Evolutionary conservation across 2,329 filamentous ascomycete species (phyloP).

Genomic region (Tolypocladium cylindrosporum): DNA sequence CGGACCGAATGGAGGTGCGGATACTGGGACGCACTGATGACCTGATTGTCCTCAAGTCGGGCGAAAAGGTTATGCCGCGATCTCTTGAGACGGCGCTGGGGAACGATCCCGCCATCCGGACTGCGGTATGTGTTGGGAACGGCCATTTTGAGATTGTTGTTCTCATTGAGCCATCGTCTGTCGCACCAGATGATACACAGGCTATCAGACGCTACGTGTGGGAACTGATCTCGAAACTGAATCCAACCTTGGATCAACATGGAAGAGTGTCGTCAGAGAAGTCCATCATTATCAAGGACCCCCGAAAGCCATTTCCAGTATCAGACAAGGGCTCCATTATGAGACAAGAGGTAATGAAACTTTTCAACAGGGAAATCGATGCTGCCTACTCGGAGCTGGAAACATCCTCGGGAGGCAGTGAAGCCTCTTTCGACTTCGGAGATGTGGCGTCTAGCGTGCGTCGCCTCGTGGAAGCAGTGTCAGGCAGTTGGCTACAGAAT

Average conservation of each 20-base stretch:
- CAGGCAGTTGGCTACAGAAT: background rate
- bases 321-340: constrained; percentile 10
- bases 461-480: constrained; percentile 5
- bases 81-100: constrained; percentile 6
- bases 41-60: constrained; percentile 9
- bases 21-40: constrained; percentile 20
- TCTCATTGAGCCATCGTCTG: constrained; percentile 5
- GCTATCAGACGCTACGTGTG: constrained; percentile 1
- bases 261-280: constrained; percentile 4
- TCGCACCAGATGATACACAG: background rate
- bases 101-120: constrained; percentile 1
- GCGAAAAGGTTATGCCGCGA: constrained; percentile 9
- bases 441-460: constrained; percentile 6
- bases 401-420: background rate
- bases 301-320: constrained; percentile 4
- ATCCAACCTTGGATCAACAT: constrained; percentile 4
- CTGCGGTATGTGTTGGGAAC: constrained; percentile 6
- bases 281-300: constrained; percentile 6
- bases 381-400: constrained; percentile 9
- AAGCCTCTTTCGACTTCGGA: background rate
- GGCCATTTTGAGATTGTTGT: constrained; percentile 7
- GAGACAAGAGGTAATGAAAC: constrained; percentile 3
- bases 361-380: constrained; percentile 8
- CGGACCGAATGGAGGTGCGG: constrained; percentile 8
- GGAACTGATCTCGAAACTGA: constrained; percentile 2